Percentiles rank a stretch among this genome's conserved stretches.
Conservation (phyloP, 352 stramenopile species). For the Pythium pyrilobum region DNA sequence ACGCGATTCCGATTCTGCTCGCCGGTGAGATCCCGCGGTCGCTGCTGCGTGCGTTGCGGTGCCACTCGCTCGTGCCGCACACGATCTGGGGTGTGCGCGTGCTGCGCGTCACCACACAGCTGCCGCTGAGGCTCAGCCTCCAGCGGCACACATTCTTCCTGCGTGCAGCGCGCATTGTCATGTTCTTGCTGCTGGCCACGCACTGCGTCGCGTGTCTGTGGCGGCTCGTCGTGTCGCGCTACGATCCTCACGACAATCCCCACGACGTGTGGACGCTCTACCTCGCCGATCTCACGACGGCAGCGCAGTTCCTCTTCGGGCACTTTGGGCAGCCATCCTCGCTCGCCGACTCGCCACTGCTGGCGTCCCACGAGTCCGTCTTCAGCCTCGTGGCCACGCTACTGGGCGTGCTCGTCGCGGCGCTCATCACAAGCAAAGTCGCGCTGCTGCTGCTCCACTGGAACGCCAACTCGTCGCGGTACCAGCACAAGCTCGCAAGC, state of each 20-base stretch:
- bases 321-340: background rate
- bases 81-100: slow-evolving; percentile 4
- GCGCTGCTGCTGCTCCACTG: background rate
- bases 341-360: background rate
- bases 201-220: slow-evolving; percentile 26
- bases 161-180: slow-evolving; percentile 8
- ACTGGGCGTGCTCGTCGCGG: background rate
- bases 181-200: slow-evolving; percentile 16
- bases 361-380: background rate
- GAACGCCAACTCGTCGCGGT: slow-evolving; percentile 13
- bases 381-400: background rate
- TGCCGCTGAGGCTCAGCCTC: background rate
- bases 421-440: background rate
- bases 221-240: background rate
- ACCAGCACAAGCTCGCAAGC: slow-evolving; percentile 23
- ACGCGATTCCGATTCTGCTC: background rate
- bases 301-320: slow-evolving; percentile 1
- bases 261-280: background rate
- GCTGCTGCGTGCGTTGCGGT: background rate
- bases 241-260: background rate
- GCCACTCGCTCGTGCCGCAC: background rate
- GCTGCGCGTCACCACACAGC: slow-evolving; percentile 4
- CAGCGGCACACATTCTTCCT: background rate
- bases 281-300: background rate
- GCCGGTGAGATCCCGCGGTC: background rate